Evolutionary conservation across 75 land plant species (phyloP), one percentile per base, ranked within the genome.

Genomic region (Cupressus sempervirens): DNA sequence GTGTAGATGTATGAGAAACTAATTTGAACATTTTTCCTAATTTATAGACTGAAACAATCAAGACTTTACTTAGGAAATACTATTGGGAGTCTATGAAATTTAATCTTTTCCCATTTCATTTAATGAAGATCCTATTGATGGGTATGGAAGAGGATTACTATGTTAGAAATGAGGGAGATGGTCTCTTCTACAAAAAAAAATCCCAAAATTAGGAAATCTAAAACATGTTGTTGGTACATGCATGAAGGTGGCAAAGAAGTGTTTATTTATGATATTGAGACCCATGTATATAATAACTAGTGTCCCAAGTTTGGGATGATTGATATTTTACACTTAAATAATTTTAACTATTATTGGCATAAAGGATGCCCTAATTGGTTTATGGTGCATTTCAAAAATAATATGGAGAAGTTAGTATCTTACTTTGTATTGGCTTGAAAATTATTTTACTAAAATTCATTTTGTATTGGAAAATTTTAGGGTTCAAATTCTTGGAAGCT

Each of bases 11-110:
- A 40, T 45, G 52, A 15, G 48, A 79, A 20, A 43, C 81, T 79
- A 45, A 79, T 76, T 45, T 3, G 34, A 30, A 13, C 13, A 48
- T 45, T 87, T 29, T 26, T 70, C 83, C 32, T 84, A 26, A 74
- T 52, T 3, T 87, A 83, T 91, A 96, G 98, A 96, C 98, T n/a
- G 86, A 93, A 85, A 94, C 97, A 13, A 89, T 93, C 0, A 95
- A 93, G 89, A 90, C 93, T 14, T 94, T 96, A 84, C 92, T 96
- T 7, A 97, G 97, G 48, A 92, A 90, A 72, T 96, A 96, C 72
- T 96, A 96, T 90, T 84, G 92, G 82, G 95, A 95, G 72, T 98
- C 99, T 12, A 84, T 89, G 80, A 90, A 91, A 86, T 96, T 96
- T 0, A 91, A 90, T 7, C 96, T 94, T 52, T 54, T 97, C 32